Percentiles rank a stretch among this genome's conserved stretches.
These are phyloP conservation scores for Aspergillus piperis DNA, from an alignment of 2,329 filamentous ascomycete genomes.

Conservation along the genomic window DNA sequence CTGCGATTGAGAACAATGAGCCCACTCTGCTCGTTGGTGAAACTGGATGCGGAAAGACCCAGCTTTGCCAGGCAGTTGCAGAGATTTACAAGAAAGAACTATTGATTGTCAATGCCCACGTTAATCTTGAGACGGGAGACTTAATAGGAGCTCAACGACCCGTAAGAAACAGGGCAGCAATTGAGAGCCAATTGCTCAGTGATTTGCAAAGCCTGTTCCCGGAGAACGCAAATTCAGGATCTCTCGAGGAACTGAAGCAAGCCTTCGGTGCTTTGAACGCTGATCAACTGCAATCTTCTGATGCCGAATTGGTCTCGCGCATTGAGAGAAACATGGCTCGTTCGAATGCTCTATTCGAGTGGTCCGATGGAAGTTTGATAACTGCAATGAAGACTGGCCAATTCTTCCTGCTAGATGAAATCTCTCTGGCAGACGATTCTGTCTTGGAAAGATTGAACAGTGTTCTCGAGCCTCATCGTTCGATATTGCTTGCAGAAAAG, in stretches of 20 bases:
- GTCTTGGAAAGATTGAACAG: constrained; percentile 96
- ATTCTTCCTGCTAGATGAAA: constrained; percentile 94
- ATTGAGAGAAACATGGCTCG: constrained; percentile 57
- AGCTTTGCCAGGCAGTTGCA: constrained; percentile 88
- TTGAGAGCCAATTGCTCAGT: constrained; percentile 65
- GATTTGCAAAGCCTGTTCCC: constrained; percentile 57
- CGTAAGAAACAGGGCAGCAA: constrained; percentile 76
- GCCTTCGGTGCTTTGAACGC: constrained; percentile 59
- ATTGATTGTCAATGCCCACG: constrained; percentile 93
- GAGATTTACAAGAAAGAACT: constrained; percentile 75
- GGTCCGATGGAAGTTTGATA: constrained; percentile 91
- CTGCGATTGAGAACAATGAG: constrained; percentile 85
- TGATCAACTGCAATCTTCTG: constrained; percentile 49
- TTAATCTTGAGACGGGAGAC: constrained; percentile 97
- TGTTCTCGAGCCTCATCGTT: constrained; percentile 84
- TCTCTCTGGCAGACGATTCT: constrained; percentile 95
- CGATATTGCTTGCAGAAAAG: constrained; percentile 89
- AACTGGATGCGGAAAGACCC: constrained; percentile 97
- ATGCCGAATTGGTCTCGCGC: constrained; percentile 48
- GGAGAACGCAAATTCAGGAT: constrained; percentile 34
- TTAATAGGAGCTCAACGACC: constrained; percentile 94
- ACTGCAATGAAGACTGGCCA: constrained; percentile 88
- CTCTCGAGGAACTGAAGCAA: constrained; percentile 59
- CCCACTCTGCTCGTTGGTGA: constrained; percentile 93
- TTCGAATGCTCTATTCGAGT: constrained; percentile 88